Evolutionary conservation across 2,329 filamentous ascomycete genomes (phyloP), one percentile per base, ranked within the genome.

Genomic region (Neofusicoccum sp.): DNA sequence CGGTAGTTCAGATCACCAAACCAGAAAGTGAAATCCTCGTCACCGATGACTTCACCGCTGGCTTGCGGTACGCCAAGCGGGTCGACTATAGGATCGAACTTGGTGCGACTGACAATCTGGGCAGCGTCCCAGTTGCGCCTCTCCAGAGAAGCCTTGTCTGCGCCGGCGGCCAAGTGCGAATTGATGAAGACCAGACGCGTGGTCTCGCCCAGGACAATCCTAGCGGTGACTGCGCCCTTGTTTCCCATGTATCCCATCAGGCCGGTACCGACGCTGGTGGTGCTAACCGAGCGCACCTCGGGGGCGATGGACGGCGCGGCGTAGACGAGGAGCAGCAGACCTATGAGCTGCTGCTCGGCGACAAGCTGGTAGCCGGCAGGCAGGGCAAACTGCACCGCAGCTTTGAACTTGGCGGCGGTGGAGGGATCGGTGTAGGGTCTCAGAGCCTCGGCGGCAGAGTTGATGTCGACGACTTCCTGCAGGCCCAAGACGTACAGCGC

Each of bases 1-100:
- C 95, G 86, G 71, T 97, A 99, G 72, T 99, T 99, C 43, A 99
- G 81, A 73, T 99, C 95, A 6, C 95, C 95, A 69, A 96, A 90
- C 91, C 93, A 98, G 70, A 99, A 97, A 0, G 88, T 86, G 76
- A 97, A 92, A 70, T 99, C 95, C 65, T 96, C 93, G 40, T 96
- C 90, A 1, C 91, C 93, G 65, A 99, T 88, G 36, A 80, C 84
- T 24, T 88, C 85, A n/a, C 87, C 86, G 38, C 75, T 72, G 2
- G 71, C 75, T 61, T 82, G 79, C 2, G 86, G 81, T 1, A 84
- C 78, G 5, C 89, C 85, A 7, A 89, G 87, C 0, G 83, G 79
- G 61, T 88, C 83, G 40, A 80, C 79, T 6, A 96, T 83, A 0
- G 91, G 87, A 6, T 89, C 85, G 68, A 98, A 98, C 64, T 86